These are phyloP conservation scores for Diddensiella santjacobensis DNA, from an alignment of 805 yeast species.

Conservation along the genomic window DNA sequence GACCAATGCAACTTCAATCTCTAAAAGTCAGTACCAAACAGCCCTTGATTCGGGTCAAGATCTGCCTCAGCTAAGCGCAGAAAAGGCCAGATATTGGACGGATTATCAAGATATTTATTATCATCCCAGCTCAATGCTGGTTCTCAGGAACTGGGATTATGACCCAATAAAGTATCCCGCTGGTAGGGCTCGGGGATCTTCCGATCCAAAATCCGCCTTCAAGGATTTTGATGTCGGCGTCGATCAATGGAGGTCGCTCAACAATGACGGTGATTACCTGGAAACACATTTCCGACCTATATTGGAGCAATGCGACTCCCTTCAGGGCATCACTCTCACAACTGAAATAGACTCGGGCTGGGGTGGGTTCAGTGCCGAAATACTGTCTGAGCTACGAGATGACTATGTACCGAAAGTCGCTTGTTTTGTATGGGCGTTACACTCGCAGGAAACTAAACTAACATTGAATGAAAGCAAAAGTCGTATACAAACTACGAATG, in stretches of 20 bases:
- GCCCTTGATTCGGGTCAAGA: slow-evolving; percentile 50
- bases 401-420: slow-evolving; percentile 57
- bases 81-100: slow-evolving; percentile 66
- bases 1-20: slow-evolving; percentile 37
- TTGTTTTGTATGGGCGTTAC: slow-evolving; percentile 47
- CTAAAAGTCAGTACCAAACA: slow-evolving; percentile 58
- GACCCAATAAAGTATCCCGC: slow-evolving; percentile 36
- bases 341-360: slow-evolving; percentile 76
- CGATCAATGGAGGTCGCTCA: slow-evolving; percentile 48
- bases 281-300: slow-evolving; percentile 57
- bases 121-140: slow-evolving; percentile 55
- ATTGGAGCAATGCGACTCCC: slow-evolving; percentile 70
- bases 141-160: slow-evolving; percentile 57
- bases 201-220: slow-evolving; percentile 21
- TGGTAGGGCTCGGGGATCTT: slow-evolving; percentile 33
- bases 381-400: slow-evolving; percentile 58
- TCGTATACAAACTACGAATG: slow-evolving; percentile 45
- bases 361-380: slow-evolving; percentile 66
- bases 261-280: slow-evolving; percentile 44
- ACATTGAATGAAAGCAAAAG: slow-evolving; percentile 30
- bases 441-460: slow-evolving; percentile 23
- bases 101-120: slow-evolving; percentile 69
- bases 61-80: slow-evolving; percentile 20
- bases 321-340: slow-evolving; percentile 66
- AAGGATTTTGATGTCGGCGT: slow-evolving; percentile 47